A percentile compares a stretch with the other conserved stretches of the same genome.
These are phyloP conservation scores for Pichia sp. DNA, from an alignment of 1,139 yeast species.

Conservation along the genomic window DNA sequence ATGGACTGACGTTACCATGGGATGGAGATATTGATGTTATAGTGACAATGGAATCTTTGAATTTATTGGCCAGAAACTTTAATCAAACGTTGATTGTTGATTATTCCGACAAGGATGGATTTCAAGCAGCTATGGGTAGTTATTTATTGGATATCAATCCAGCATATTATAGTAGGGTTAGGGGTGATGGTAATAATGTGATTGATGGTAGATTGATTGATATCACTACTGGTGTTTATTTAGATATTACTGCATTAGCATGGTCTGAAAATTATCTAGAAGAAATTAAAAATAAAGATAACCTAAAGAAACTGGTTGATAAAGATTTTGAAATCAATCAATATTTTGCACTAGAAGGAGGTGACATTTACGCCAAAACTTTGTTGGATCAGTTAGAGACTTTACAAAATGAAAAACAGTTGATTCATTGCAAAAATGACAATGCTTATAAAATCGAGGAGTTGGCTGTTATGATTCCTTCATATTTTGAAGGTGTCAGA, in stretches of 20 bases:
- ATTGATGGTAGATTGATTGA: slow-evolving; percentile 60
- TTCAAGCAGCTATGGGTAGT: slow-evolving; percentile 31
- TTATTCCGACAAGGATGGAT: slow-evolving; percentile 22
- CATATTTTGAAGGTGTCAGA: slow-evolving; percentile 44
- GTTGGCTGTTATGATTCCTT: slow-evolving; percentile 35
- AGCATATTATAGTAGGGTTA: slow-evolving; percentile 28
- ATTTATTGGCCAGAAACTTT: slow-evolving; percentile 32
- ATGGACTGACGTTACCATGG: slow-evolving; percentile 55
- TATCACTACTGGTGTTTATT: slow-evolving; percentile 43
- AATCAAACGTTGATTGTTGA: slow-evolving; percentile 45
- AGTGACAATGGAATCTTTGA: slow-evolving; percentile 37
- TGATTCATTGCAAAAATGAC: slow-evolving; percentile 45
- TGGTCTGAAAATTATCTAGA: slow-evolving; percentile 26
- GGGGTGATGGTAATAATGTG: slow-evolving; percentile 37
- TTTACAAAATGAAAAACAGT: slow-evolving; percentile 20
- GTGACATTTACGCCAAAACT: slow-evolving; percentile 4
- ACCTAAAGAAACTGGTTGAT: slow-evolving; percentile 28
- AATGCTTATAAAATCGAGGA: slow-evolving; percentile 41
- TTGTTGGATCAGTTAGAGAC: slow-evolving; percentile 11
- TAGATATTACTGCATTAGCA: slow-evolving; percentile 49
- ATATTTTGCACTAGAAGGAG: slow-evolving; percentile 12
- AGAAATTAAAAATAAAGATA: slow-evolving; percentile 15
- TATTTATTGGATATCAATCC: slow-evolving; percentile 45
- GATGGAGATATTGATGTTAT: slow-evolving; percentile 56
- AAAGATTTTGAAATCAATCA: slow-evolving; percentile 28